Evolutionary conservation across 2,329 filamentous ascomycete genomes (phyloP), one percentile per base, ranked within the genome.

Genomic region (Ceratocystis destructans): DNA sequence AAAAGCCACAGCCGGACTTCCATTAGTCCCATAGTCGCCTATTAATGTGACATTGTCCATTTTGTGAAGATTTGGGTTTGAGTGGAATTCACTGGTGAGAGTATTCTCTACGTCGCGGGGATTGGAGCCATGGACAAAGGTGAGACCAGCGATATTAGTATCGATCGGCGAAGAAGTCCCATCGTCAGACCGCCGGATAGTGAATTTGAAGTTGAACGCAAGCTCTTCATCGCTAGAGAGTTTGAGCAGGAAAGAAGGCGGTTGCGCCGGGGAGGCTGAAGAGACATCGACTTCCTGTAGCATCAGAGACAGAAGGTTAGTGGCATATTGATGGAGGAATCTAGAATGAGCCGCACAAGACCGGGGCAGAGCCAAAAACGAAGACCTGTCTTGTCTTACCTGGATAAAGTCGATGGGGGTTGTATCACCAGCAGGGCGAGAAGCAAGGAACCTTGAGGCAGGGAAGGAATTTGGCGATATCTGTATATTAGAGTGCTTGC

Each of bases 31-130:
- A 73, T 88, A 96, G 74, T 96, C 91, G 2, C 94, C 94, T n/a
- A 99, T 87, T 57, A 97, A 81, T 72, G 95, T 88, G 48, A 99
- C 94, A 73, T 97, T 97, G 65, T 91, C 83, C 73, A 96, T 97
- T 74, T 96, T 97, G 79, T 99, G 94, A 66, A 99, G 79, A 73
- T 99, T 99, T 0, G 94, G 94, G 73, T 99, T 91, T 70, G 93
- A 91, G 71, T 97, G 91, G 72, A 99, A 97, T 75, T 99, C 94
- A 71, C 92, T 83, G 17, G 93, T 97, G 61, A 97, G 87, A 61
- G 99, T 79, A 70, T 94, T 96, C 73, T 97, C 94, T 65, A 99
- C 84, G 72, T 99, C 94, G 76, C 84, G 88, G 41, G 85, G 78
- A 64, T 86, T 96, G 0, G 92, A 90, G 53, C 90, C 93, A 75